Percentiles rank a stretch among this genome's conserved stretches.
Evolutionary conservation across 768 basidiomycete genomes (phyloP).

Genomic region (Tricholoma flavovirens): DNA sequence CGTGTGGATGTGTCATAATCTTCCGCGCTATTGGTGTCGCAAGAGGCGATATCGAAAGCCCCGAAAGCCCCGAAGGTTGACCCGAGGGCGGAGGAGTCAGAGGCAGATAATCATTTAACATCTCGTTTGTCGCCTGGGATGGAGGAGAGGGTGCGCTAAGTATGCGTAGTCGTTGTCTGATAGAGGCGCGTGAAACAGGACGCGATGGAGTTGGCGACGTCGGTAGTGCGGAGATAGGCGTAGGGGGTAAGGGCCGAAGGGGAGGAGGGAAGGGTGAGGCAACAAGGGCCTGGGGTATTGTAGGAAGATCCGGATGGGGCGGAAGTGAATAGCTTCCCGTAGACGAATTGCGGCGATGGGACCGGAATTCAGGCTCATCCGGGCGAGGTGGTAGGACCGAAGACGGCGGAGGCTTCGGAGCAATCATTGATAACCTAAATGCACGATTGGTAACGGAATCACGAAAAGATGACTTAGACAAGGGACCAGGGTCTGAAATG

Average conservation of each 20-base stretch:
- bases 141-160: slow-evolving; percentile 50
- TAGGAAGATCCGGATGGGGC: slow-evolving; percentile 40
- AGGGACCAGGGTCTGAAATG: slow-evolving; percentile 14
- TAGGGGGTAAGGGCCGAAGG: slow-evolving; percentile 14
- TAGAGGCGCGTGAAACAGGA: slow-evolving; percentile 33
- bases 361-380: slow-evolving; percentile 40
- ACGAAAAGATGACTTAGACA: slow-evolving; percentile 41
- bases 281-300: slow-evolving; percentile 26
- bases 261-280: slow-evolving; percentile 15
- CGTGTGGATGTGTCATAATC: slow-evolving; percentile 44
- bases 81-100: not conserved
- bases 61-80: not conserved
- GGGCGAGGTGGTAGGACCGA: slow-evolving; percentile 60
- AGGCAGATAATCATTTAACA: not conserved
- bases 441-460: slow-evolving; percentile 53
- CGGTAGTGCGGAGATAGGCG: slow-evolving; percentile 14
- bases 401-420: slow-evolving; percentile 62
- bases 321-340: slow-evolving; percentile 25
- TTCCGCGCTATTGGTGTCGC: slow-evolving; percentile 62
- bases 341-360: slow-evolving; percentile 32
- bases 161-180: slow-evolving; percentile 63
- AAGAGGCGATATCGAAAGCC: slow-evolving; percentile 25
- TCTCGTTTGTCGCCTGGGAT: not conserved
- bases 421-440: slow-evolving; percentile 51
- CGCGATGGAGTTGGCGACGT: slow-evolving; percentile 35